phyloP scores from a whole-genome alignment of 1,284 basidiomycete genomes.

The Sporisorium reilianum region DNA sequence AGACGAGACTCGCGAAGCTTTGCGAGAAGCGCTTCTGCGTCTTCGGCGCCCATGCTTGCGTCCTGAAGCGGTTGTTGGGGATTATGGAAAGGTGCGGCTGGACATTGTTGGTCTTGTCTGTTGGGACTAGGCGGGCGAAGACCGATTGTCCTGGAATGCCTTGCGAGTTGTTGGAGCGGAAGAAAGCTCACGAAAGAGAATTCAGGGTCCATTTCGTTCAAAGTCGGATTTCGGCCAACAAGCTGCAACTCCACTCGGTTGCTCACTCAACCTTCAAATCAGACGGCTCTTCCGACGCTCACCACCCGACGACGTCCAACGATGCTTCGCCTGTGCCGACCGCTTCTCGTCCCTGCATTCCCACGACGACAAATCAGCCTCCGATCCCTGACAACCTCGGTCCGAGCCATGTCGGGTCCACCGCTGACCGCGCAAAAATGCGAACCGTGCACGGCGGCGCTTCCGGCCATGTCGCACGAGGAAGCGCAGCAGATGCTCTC shows the following conservation, averaged over 20 bases:
- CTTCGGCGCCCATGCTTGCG: background rate
- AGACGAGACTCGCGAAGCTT: constrained; percentile 36
- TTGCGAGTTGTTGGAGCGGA: background rate
- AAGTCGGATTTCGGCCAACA: constrained; percentile 7
- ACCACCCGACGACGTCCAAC: background rate
- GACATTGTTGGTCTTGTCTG: background rate
- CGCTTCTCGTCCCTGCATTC: background rate
- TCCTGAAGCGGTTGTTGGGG: too few relatives aligned
- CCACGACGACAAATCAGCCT: background rate
- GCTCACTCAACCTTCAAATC: background rate
- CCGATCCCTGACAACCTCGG: background rate
- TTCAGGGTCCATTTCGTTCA: constrained; percentile 29
- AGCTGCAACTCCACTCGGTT: constrained; percentile 15
- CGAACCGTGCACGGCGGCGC: constrained; percentile 34
- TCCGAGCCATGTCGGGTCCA: constrained; percentile 16
- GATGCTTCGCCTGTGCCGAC: constrained; percentile 15
- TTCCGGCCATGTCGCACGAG: constrained; percentile 22
- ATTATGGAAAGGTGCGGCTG: background rate
- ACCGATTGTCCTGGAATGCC: background rate
- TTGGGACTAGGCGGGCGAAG: background rate
- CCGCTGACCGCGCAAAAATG: constrained; percentile 33
- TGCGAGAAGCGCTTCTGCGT: constrained; percentile 9
- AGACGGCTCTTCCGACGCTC: background rate
- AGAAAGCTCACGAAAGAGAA: constrained; percentile 4
- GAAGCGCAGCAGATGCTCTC: constrained; percentile 35